phyloP scores from a whole-genome alignment of 164 flowering plant genomes.

The Tetracentron sinense region DNA sequence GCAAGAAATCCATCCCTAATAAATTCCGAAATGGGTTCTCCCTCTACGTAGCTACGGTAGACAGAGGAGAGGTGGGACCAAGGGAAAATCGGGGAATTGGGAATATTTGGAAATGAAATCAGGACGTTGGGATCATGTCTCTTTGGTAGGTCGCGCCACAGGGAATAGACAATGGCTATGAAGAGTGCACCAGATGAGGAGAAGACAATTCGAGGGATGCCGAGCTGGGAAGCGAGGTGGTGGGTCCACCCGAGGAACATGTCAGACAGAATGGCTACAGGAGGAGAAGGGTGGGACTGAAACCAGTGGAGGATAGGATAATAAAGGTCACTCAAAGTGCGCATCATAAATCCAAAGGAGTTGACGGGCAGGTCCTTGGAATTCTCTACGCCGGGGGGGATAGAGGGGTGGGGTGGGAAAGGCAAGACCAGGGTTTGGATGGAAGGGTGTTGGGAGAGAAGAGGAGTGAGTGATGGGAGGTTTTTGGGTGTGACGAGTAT shows the following conservation, averaged over 20 bases:
- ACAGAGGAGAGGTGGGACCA: background rate
- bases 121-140: background rate
- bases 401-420: slow-evolving; percentile 12
- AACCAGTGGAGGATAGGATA: background rate
- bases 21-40: slow-evolving; percentile 1
- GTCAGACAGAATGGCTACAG: slow-evolving; percentile 13
- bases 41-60: background rate
- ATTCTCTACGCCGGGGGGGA: background rate
- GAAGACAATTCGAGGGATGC: background rate
- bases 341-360: background rate
- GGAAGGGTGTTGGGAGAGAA: slow-evolving; percentile 13
- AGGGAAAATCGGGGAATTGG: slow-evolving; percentile 5
- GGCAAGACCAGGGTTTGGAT: slow-evolving; percentile 11
- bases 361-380: background rate
- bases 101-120: slow-evolving; percentile 4
- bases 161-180: background rate
- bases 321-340: background rate
- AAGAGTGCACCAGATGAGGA: background rate
- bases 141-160: background rate
- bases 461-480: slow-evolving; percentile 16
- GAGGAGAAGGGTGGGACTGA: slow-evolving; percentile 18
- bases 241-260: slow-evolving; percentile 2
- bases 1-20: background rate
- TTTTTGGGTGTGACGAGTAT: slow-evolving; percentile 15
- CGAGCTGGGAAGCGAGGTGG: background rate